Evolutionary conservation across 768 basidiomycete genomes (phyloP), one percentile per base, ranked within the genome.

Genomic region (Mrakia hoshinonis): DNA sequence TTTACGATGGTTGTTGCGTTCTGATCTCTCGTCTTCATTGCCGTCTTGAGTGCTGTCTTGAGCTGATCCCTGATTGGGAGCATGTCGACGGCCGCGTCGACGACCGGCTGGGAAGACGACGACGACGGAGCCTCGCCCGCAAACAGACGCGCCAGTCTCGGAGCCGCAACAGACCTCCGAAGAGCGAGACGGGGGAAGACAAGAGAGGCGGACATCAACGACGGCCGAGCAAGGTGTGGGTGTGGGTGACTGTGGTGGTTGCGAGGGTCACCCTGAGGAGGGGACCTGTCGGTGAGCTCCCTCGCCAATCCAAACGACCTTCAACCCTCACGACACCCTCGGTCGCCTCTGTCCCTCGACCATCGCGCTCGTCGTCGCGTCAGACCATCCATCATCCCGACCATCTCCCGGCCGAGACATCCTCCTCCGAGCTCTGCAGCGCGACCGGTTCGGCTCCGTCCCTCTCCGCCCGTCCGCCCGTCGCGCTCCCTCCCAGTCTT

Each of bases 11-110:
- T 54, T 11, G 66, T 72, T 18, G 66, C 5, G 18, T 49, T 55
- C n/a, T 29, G 24, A n/a, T 67, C 38, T n/a, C 47, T 65, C 0
- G 64, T 65, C 55, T 51, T 72, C 70, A 72, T 72, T 7, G 70
- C 65, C 47, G 64, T 72, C 70, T 72, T 72, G 54, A 72, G 60
- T 12, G 64, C 70, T 29, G 64, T 43, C 54, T 67, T 72, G 65
- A 72, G 64, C 36, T 67, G 55, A 47, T 67, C 70, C 29, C 67
- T 36, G 55, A 68, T 68, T 22, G 58, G 58, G 36, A 61, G 58
- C 15, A 31, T 31, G 55, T 60, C 34, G 55, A 60, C 55, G 29
- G 55, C 55, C 4, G 55, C 55, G 13, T 60, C 55, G 29, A 61
- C 58, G 58, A 61, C 58, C 31, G 58, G 58, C 2, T 31, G 36